Evolutionary conservation across 768 basidiomycete genomes (phyloP).

Genomic region (Leccinum truebloodii): DNA sequence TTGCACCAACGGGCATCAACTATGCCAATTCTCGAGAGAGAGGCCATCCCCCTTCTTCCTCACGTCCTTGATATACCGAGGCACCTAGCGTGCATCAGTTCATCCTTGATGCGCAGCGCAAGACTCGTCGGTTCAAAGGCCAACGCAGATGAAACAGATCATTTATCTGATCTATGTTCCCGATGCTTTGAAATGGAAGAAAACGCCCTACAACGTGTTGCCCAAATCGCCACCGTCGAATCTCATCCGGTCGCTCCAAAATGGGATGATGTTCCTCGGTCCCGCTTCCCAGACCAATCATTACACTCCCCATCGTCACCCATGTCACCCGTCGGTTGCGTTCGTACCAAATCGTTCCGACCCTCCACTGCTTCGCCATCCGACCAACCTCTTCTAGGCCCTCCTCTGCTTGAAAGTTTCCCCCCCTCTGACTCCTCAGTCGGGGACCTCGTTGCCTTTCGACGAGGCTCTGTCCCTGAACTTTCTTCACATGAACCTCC

Average conservation of each 20-base stretch:
- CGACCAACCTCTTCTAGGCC: constrained; percentile 16
- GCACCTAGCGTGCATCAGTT: constrained; percentile 74
- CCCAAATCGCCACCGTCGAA: constrained; percentile 45
- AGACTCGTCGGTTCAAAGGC: constrained; percentile 45
- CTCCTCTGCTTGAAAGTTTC: constrained; percentile 4
- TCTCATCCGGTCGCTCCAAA: constrained; percentile 13
- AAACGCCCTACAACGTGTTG: constrained; percentile 64
- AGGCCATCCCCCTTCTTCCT: constrained; percentile 72
- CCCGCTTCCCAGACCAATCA: constrained; percentile 1
- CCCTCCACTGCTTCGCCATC: constrained; percentile 51
- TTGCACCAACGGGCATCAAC: constrained; percentile 56
- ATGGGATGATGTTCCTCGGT: constrained; percentile 18
- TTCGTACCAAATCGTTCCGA: constrained; percentile 33
- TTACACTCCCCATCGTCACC: constrained; percentile 23
- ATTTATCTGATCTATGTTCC: constrained; percentile 56
- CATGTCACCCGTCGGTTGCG: constrained; percentile 16
- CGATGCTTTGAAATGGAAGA: constrained; percentile 73
- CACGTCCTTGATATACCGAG: constrained; percentile 76
- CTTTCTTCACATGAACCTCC: constrained; percentile 12
- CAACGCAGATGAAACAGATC: constrained; percentile 32
- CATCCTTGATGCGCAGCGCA: constrained; percentile 67
- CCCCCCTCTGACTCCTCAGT: constrained; percentile 5
- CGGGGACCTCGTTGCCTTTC: constrained; percentile 17
- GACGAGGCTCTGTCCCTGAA: constrained; percentile 32
- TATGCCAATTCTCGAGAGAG: constrained; percentile 61